Base-by-base conservation (phyloP, 805 yeast genomes). In the Saturnispora silvae region DNA sequence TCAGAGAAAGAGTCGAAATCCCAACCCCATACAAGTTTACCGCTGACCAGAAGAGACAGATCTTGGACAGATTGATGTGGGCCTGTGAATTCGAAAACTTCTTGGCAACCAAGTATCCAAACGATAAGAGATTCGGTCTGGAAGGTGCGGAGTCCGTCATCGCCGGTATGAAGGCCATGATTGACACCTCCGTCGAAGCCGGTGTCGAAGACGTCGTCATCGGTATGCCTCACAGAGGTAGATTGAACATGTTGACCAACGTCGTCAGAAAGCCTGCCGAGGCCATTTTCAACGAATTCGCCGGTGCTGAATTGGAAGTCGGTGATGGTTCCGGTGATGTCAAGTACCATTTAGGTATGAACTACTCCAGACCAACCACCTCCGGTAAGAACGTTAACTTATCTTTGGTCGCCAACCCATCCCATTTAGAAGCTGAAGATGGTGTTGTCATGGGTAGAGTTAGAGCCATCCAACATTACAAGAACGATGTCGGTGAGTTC, bases 151-250 rank as follows among this genome's bases (percentile, higher is more conserved):
- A 92, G 67, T 70, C 95, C 34, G 81, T 83, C 53, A 83, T 92
- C 35, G 97, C 97, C 32, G 98, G 97, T 68, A 79, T 92, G 71
- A 92, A 92, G 69, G 81, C 96, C 34, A 62, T 92, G 58, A 86
- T 92, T 57, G 99, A 92, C 64, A 78, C 86, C 48, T 73, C 95
- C 31, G 97, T 87, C 35, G 94, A 82, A 48, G 65, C 68, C 44
- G 99, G 99, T 52, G 80, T 89, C 37, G 96, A 87, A 64, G 97
- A 89, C 60, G 78, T 92, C 44, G 94, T 89, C 53, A 81, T 92
- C 52, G 99, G 99, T 68, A 92, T 92, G 97, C 96, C 99, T 37
- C 99, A 92, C 66, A 83, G 99, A 74, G 99, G 99, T 66, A 80
- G 99, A 69, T 72, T 92, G 54, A 92, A 92, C 64, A 87, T 92